A percentile compares a stretch with the other conserved stretches of the same genome.
Conservation (phyloP, 2,329 filamentous ascomycete species). For the Coniochaeta sp. region DNA sequence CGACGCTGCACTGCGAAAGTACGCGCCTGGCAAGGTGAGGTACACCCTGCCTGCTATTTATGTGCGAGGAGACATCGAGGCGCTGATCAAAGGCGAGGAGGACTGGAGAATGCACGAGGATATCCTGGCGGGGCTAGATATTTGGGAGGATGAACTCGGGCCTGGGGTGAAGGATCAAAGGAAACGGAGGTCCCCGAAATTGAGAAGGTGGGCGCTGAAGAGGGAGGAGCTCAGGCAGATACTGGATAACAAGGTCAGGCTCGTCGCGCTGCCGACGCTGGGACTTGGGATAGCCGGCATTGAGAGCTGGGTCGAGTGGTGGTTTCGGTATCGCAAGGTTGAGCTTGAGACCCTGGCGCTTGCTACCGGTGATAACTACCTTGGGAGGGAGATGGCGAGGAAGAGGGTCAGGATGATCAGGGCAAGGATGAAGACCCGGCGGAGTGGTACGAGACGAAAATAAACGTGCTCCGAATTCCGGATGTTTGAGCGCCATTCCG, state of each 20-base stretch:
- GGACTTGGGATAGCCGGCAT: constrained; percentile 38
- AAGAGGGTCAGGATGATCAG: not conserved
- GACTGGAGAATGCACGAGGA: constrained; percentile 1
- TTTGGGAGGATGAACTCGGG: too few species aligned
- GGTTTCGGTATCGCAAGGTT: constrained; percentile 43
- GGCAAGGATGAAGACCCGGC: not conserved
- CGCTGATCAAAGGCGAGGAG: constrained; percentile 7
- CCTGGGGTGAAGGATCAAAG: not conserved
- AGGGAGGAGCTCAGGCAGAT: not conserved
- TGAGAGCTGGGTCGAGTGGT: constrained; percentile 40
- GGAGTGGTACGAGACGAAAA: not conserved
- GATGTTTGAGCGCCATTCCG: too few species aligned
- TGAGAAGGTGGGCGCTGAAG: not conserved
- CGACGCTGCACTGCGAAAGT: constrained; percentile 34
- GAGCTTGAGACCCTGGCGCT: constrained; percentile 30
- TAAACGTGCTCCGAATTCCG: not conserved
- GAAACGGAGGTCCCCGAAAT: not conserved
- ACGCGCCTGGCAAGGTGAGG: constrained; percentile 48
- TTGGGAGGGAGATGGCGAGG: not conserved
- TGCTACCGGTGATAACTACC: not conserved
- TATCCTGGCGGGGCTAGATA: not conserved
- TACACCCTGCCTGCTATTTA: constrained; percentile 51
- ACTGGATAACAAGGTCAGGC: constrained; percentile 21
- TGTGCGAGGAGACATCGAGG: constrained; percentile 26
- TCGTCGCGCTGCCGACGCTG: constrained; percentile 48